phyloP scores from a whole-genome alignment of 1,284 basidiomycete species.

The Trichosporon asahii region DNA sequence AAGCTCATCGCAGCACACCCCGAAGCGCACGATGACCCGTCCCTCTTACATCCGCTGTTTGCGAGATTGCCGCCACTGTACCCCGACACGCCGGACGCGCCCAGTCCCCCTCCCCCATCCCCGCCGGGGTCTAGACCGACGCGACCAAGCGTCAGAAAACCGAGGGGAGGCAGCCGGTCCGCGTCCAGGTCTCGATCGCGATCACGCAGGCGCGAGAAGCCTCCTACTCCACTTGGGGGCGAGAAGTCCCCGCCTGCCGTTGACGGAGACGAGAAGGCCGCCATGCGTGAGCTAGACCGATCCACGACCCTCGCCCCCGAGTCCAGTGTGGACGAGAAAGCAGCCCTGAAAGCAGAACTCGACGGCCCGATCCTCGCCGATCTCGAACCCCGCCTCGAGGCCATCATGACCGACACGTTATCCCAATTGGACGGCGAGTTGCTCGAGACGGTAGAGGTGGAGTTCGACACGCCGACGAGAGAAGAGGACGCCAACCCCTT shows the following conservation, averaged over 20 bases:
- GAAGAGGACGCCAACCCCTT: conserved; percentile 39
- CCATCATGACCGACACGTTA: background rate
- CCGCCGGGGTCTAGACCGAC: background rate
- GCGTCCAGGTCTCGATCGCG: background rate
- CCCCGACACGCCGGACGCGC: conserved; percentile 43
- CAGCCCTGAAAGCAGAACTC: background rate
- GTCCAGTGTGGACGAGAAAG: background rate
- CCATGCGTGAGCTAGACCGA: background rate
- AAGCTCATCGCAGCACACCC: conserved; percentile 33
- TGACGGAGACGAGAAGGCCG: background rate
- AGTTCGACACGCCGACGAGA: background rate
- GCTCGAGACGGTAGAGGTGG: background rate
- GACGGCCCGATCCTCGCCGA: background rate
- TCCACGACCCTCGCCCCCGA: background rate
- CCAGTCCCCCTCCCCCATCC: conserved; percentile 11
- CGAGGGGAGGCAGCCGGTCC: background rate
- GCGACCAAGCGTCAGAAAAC: background rate
- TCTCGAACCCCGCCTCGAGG: background rate
- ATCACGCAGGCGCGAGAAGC: background rate
- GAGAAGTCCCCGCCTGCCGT: background rate
- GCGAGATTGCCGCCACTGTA: conserved; percentile 66
- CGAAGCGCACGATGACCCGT: conserved; percentile 44
- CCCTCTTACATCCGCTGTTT: conserved; percentile 69
- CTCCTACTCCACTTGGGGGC: no score
- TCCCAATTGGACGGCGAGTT: background rate